These are phyloP conservation scores for Escallonia rubra DNA, from an alignment of 129 eudicot species.

Conservation along the genomic window DNA sequence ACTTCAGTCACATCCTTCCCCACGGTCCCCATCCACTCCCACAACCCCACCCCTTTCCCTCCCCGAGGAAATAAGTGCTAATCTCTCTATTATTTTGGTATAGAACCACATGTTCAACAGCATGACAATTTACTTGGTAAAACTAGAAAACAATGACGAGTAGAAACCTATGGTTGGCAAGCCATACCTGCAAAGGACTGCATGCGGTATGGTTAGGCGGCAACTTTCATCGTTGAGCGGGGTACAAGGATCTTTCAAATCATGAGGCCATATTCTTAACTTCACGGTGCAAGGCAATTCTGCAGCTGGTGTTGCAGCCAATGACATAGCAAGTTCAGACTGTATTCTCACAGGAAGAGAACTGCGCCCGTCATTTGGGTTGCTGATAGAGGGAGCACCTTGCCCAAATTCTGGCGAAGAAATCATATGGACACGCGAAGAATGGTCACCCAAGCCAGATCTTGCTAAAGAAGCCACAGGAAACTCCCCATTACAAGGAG, in stretches of 20 bases:
- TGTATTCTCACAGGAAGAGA: constrained; percentile 45
- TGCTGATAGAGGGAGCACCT: constrained; percentile 16
- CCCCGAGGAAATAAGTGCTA: too few relatives aligned
- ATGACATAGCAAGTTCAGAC: constrained; percentile 56
- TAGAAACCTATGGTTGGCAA: too few relatives aligned
- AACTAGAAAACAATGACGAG: too few relatives aligned
- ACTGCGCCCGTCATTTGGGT: constrained; percentile 23
- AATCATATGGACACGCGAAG: constrained; percentile 15
- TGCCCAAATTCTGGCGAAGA: constrained; percentile 10
- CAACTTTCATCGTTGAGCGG: constrained; percentile 45
- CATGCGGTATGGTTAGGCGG: constrained; percentile 59
- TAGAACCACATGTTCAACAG: too few relatives aligned
- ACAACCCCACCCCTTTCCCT: too few relatives aligned
- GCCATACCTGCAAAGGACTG: constrained; percentile 66
- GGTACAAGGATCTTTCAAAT: constrained; percentile 47
- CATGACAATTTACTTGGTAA: too few relatives aligned
- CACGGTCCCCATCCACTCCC: too few relatives aligned
- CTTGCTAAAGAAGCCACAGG: constrained; percentile 16
- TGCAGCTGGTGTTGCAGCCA: constrained; percentile 57
- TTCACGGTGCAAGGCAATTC: constrained; percentile 77
- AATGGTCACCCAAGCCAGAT: constrained; percentile 19
- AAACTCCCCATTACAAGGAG: constrained; percentile 7
- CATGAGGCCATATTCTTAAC: constrained; percentile 63
- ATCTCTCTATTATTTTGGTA: too few relatives aligned
- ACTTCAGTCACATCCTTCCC: too few relatives aligned